Evolutionary conservation across 495 filamentous ascomycete species (phyloP), one percentile per base, ranked within the genome.

Genomic region (Ramalina peruviana): DNA sequence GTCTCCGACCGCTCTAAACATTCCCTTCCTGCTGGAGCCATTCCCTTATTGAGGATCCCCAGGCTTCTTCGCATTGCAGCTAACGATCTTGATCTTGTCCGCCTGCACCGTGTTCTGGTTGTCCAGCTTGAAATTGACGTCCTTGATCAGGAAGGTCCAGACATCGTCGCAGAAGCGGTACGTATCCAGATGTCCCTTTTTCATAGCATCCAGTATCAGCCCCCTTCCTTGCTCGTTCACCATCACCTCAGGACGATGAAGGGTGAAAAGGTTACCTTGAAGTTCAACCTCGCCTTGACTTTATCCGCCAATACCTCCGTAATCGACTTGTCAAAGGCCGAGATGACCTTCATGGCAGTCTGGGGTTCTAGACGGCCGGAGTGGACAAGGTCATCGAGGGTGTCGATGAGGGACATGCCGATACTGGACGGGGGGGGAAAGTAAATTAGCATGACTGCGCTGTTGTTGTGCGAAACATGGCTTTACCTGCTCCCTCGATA

Each of bases 111-210:
- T 68, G 21, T 72, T 72, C 53, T 80, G 75, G 60, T 86, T 86
- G 53, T 94, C 87, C 66, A 99, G 80, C 69, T 97, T 97, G 76
- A 99, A 95, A 21, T 81, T 88, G 48, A 97, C 88, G 53, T 97
- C 89, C 66, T 96, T 96, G 68, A 99, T 92, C 53, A 97, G 75
- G 72, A 99, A 99, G 2, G 93, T 99, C 93, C 93, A 99, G 48
- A 99, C 93, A 71, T 99, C 93, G 67, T 99, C 93, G 72, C 93
- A 99, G 75, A 97, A 99, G 58, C 93, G 87, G 72, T 99, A 99
- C 26, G 93, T 99, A 65, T 99, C 92, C 42, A 99, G 81, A 57
- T 93, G 89, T 26, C 92, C 93, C 92, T 98, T 60, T 16, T n/a
- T 39, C 19, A 12, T 15, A 7, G 19, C 30, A 39, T 23, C 11